Evolutionary conservation across 2,329 filamentous ascomycete genomes (phyloP).

Genomic region (Fonsecaea erecta): DNA sequence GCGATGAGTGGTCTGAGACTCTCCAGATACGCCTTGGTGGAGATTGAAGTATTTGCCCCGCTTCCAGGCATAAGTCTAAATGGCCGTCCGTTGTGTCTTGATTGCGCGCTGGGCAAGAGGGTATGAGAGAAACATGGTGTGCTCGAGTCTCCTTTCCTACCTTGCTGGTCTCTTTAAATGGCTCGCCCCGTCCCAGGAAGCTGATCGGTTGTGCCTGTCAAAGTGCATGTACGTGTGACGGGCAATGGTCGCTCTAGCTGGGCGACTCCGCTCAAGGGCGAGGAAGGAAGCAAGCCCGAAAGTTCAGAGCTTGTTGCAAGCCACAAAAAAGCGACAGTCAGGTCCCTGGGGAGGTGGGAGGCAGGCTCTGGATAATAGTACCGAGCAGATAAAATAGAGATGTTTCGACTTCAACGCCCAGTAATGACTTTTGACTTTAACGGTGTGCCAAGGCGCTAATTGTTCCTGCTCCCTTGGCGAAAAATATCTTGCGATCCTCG

Average conservation of each 20-base stretch:
- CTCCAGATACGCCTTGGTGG: background rate
- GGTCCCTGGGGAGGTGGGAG: background rate
- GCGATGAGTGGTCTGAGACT: background rate
- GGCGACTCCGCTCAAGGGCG: background rate
- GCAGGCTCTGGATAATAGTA: background rate
- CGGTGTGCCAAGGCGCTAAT: background rate
- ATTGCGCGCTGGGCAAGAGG: background rate
- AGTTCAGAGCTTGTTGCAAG: background rate
- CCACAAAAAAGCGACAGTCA: background rate
- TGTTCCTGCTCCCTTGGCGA: background rate
- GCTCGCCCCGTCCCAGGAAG: background rate
- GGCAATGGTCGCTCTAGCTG: background rate
- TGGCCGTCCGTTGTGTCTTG: background rate
- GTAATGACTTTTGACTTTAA: background rate
- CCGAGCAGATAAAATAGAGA: background rate
- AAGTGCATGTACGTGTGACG: background rate
- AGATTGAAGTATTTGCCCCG: conserved; percentile 8
- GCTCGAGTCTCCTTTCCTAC: background rate
- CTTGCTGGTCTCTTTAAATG: background rate
- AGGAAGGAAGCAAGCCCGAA: background rate
- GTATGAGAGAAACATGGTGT: background rate
- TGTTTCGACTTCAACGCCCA: background rate
- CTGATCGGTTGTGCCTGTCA: background rate
- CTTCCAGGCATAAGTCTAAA: background rate
- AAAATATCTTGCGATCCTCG: background rate